Evolutionary conservation across 768 basidiomycete species (phyloP), one percentile per base, ranked within the genome.

Genomic region (Lactarius sp.): DNA sequence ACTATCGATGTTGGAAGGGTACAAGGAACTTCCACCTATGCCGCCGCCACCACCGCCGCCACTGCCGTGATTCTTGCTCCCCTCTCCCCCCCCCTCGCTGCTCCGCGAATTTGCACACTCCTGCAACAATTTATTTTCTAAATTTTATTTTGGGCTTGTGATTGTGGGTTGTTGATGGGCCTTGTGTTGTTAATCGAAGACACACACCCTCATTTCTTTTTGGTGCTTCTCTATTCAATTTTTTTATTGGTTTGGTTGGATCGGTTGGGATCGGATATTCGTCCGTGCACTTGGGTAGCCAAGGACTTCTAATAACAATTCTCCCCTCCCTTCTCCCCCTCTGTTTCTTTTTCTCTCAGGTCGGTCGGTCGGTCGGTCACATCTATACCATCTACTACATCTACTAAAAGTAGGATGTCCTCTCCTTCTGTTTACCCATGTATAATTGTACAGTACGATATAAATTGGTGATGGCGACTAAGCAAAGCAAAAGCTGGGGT

Each of bases 371-470:
- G 6, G 12, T 20, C 39, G 6, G 27, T 52, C 31, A 8, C 18
- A 52, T 52, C 20, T 52, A 59, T 59, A 59, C 58, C 58, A 59
- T 59, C 58, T 59, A 51, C 37, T 33, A n/a, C 31, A 41, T 41
- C 41, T 41, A 41, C 41, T 14, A 31, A 51, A 58, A 22, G 56
- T 36, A 58, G 56, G 13, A 39, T 37, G 4, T n/a, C 8, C 39
- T 59, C 3, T 16, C 27, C 39, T 22, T 39, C 20, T 22, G 10
- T 27, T 56, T 18, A 9, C 27, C 22, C 20, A 22, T 39, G 51
- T 39, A 39, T 50, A 22, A 31, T 50, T 50, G 58, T 59, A 57
- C 34, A 57, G 18, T 59, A 59, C 58, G 39, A 58, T 22, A 31
- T 22, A 8, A 16, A 2, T 42, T 42, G 41, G 41, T 10, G 41